A percentile compares a stretch with the other conserved stretches of the same genome.
These are phyloP conservation scores for Malus hybrid DNA, from an alignment of 331 rosid genomes.

Conservation along the genomic window DNA sequence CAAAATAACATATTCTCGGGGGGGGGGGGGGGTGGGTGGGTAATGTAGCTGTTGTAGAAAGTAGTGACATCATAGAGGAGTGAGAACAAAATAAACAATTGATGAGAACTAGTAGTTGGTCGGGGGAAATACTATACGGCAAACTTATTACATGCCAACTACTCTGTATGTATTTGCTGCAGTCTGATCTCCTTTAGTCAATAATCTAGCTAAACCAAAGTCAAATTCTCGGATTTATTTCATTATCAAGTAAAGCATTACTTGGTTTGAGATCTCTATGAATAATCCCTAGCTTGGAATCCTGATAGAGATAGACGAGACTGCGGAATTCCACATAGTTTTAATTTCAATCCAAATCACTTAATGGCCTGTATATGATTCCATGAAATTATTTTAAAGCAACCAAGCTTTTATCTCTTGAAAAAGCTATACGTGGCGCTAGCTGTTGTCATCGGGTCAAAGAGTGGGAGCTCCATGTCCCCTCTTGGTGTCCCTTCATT, in stretches of 20 bases:
- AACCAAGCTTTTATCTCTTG: constrained; percentile 22
- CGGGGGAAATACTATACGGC: neutral
- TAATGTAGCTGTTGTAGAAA: constrained; percentile 51
- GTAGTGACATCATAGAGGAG: neutral
- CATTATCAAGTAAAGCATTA: constrained; percentile 22
- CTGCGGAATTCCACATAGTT: constrained; percentile 23
- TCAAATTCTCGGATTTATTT: constrained; percentile 1
- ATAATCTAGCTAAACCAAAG: constrained; percentile 4
- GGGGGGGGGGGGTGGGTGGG: constrained; percentile 17
- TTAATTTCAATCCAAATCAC: neutral
- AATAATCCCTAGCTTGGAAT: constrained; percentile 29
- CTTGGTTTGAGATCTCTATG: constrained; percentile 30
- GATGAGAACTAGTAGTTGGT: no score
- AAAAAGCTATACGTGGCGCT: constrained; percentile 23
- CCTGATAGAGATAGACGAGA: constrained; percentile 33
- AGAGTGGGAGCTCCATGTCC: neutral
- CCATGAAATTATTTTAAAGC: no score
- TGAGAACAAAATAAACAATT: neutral
- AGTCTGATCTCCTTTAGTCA: neutral
- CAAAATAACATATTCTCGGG: constrained; percentile 34
- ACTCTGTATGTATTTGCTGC: neutral
- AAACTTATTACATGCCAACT: constrained; percentile 4
- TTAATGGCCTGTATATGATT: no score
- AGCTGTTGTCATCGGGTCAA: constrained; percentile 6
- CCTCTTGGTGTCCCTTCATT: constrained; percentile 4